Conservation (phyloP, 306 rosid species). For the Dalbergia oliveri region DNA sequence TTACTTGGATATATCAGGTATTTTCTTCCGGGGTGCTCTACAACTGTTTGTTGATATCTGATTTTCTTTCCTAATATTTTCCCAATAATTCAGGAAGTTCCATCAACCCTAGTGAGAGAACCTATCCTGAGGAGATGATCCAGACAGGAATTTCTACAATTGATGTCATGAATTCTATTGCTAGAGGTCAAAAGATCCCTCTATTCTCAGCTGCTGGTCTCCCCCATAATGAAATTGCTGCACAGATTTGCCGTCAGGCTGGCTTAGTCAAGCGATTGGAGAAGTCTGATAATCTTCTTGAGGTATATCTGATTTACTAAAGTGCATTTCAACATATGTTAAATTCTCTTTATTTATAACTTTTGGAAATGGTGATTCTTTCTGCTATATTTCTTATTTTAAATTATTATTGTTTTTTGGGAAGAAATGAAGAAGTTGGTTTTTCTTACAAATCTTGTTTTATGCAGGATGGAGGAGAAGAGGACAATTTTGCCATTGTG, state of each 20-base stretch:
- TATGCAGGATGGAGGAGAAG: conserved; percentile 72
- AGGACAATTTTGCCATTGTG: conserved; percentile 98
- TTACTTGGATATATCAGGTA: conserved; percentile 97
- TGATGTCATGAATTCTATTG: conserved; percentile 99
- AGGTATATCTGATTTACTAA: conserved; percentile 59
- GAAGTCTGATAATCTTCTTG: conserved; percentile 89
- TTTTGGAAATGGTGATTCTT: conserved; percentile 4
- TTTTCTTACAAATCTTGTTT: conserved; percentile 43
- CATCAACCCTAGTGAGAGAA: conserved; percentile 99
- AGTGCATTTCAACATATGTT: conserved; percentile 34
- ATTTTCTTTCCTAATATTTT: conserved; percentile 14
- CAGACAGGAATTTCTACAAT: conserved; percentile 99
- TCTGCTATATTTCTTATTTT: conserved; percentile 28
- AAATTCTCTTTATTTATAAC: conserved; percentile 25
- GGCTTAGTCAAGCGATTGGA: conserved; percentile 98
- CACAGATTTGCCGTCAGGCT: conserved; percentile 99
- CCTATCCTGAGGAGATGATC: conserved; percentile 99
- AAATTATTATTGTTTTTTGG: background rate
- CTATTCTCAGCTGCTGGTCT: conserved; percentile 99
- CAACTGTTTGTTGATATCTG: conserved; percentile 24
- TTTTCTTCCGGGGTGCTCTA: conserved; percentile 18
- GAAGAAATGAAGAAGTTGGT: conserved; percentile 8
- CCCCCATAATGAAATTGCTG: conserved; percentile 99
- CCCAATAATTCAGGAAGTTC: conserved; percentile 81
- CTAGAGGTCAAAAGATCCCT: conserved; percentile 99